Base-by-base conservation (phyloP, 129 eudicot species). In the Chrysanthemum lavandulifolium region DNA sequence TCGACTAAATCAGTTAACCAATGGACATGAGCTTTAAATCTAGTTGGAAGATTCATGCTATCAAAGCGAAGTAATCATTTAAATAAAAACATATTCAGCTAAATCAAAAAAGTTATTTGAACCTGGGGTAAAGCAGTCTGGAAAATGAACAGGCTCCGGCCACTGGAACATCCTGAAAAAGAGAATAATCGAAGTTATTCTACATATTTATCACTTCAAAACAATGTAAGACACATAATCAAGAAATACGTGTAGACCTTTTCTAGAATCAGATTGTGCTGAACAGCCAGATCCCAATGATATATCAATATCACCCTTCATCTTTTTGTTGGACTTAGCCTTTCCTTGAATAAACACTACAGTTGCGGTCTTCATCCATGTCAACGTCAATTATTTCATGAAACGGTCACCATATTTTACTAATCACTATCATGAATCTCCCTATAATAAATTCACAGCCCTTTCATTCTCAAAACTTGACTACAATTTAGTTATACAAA, bases 251-350 rank as follows among this genome's bases (percentile, higher is more conserved):
- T 25, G 29, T 25, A 25, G 29, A 25, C 29, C 29, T 25, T 25
- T 25, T 25, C 29, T 25, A 21, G 29, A 25, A 25, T 25, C 29
- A 25, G 29, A 25, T 25, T 25, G 29, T 25, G 29, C 29, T 25
- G 29, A 25, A 25, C 29, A 1, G 29, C 29, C 29, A 25, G 29
- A 25, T 25, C 29, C 29, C 29, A 25, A 25, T 25, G 29, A 25
- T 25, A 25, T 25, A 25, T 66, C 74, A 71, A 75, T 13, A 62
- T 56, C 27, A 61, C 77, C 85, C 89, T 88, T 84, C 86, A 80
- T 83, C 55, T 65, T 86, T 70, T 84, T 89, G 59, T 13, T 52
- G 1, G 43, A 33, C 79, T 69, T 76, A n/a, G 31, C 70, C 60
- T 73, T 77, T 60, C 74, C 83, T 74, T 75, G 78, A 69, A 90